Percentiles rank a stretch among this genome's conserved stretches.
phyloP scores from a whole-genome alignment of 2,329 filamentous ascomycete genomes.

The Penicillium sp. region DNA sequence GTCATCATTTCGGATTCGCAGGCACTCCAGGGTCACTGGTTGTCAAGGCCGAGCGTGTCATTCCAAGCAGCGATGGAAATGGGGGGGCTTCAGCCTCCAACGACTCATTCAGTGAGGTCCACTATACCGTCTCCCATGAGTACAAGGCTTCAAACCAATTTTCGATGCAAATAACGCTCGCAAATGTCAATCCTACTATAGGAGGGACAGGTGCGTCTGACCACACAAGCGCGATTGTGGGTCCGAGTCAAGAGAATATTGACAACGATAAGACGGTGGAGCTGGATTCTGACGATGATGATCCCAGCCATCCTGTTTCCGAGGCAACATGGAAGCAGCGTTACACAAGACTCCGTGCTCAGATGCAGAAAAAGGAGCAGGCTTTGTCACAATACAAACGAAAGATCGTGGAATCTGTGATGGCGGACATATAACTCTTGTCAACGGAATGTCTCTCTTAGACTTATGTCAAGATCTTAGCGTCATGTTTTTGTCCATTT shows the following conservation, averaged over 20 bases:
- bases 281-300: constrained; percentile 25
- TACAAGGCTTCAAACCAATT: constrained; percentile 21
- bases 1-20: constrained; percentile 28
- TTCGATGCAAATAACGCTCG: constrained; percentile 22
- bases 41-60: constrained; percentile 19
- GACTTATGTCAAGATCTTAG: background rate
- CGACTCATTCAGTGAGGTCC: constrained; percentile 6
- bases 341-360: constrained; percentile 31
- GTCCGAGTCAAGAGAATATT: constrained; percentile 10
- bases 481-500: background rate
- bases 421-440: constrained; percentile 30
- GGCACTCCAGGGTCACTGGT: constrained; percentile 22
- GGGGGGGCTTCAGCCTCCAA: constrained; percentile 5
- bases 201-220: constrained; percentile 6
- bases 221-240: background rate
- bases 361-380: constrained; percentile 34
- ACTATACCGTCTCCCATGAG: constrained; percentile 23
- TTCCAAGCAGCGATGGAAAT: constrained; percentile 1
- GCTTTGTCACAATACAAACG: constrained; percentile 35
- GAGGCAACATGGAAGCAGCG: constrained; percentile 35
- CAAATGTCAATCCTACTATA: constrained; percentile 12
- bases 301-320: constrained; percentile 15
- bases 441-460: background rate
- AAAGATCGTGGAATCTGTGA: constrained; percentile 38
- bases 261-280: constrained; percentile 7